phyloP scores from a whole-genome alignment of 106 monocot species.

The Dendrobium chrysotoxum region DNA sequence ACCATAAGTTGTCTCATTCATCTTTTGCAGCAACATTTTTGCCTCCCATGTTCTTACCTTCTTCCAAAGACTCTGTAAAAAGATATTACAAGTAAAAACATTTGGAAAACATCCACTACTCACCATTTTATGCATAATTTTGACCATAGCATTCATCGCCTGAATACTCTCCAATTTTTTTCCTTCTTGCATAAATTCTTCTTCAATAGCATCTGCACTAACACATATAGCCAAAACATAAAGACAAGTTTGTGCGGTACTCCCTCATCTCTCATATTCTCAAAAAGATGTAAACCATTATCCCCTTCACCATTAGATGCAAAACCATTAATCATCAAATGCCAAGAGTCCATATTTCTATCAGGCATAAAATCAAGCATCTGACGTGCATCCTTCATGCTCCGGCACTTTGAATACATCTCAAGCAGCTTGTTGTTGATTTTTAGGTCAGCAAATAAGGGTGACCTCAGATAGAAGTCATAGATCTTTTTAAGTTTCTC shows the following conservation, averaged over 20 bases:
- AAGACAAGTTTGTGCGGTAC: conserved; percentile 46
- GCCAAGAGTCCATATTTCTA: conserved; percentile 68
- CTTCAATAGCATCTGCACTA: conserved; percentile 70
- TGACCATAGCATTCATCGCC: too few relatives aligned
- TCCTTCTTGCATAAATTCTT: conserved; percentile 85
- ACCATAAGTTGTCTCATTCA: too few relatives aligned
- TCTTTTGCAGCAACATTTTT: too few relatives aligned
- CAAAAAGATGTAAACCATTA: conserved; percentile 67
- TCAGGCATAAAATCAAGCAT: conserved; percentile 80
- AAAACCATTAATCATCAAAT: conserved; percentile 63
- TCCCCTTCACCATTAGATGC: conserved; percentile 58
- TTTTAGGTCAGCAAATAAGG: conserved; percentile 52
- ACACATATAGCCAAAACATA: conserved; percentile 63
- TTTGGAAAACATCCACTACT: too few relatives aligned
- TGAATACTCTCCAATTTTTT: too few relatives aligned
- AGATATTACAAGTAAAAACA: too few relatives aligned
- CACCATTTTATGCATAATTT: too few relatives aligned
- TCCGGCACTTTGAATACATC: conserved; percentile 45
- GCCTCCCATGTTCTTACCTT: too few relatives aligned
- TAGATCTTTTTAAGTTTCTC: conserved; percentile 75
- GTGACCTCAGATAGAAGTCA: conserved; percentile 62
- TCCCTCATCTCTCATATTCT: conserved; percentile 61
- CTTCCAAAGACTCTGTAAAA: too few relatives aligned
- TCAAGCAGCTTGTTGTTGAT: conserved; percentile 69
- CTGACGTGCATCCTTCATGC: conserved; percentile 59